Evolutionary conservation across 2,329 filamentous ascomycete species (phyloP).

Genomic region (Cordyceps pruinosa): DNA sequence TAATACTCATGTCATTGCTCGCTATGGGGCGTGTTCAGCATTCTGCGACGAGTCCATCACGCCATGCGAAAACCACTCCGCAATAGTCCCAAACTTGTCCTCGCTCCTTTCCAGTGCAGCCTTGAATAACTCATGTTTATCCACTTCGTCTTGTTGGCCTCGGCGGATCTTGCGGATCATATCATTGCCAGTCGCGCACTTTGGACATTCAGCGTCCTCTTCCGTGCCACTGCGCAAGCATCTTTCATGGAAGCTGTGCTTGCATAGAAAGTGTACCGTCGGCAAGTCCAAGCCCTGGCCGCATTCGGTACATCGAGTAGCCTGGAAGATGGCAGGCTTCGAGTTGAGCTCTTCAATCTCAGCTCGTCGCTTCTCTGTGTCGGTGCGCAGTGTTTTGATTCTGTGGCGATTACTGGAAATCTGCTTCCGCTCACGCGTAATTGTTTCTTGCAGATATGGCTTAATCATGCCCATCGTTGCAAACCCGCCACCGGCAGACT

Average conservation of each 20-base stretch:
- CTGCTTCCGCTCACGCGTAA: conserved; percentile 79
- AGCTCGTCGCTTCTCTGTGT: conserved; percentile 71
- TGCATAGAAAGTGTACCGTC: conserved; percentile 92
- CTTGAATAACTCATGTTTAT: conserved; percentile 82
- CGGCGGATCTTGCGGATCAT: conserved; percentile 82
- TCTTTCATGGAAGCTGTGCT: conserved; percentile 91
- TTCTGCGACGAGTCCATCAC: conserved; percentile 62
- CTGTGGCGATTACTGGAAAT: conserved; percentile 73
- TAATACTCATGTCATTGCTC: background rate
- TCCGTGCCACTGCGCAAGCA: conserved; percentile 56
- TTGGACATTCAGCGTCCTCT: conserved; percentile 71
- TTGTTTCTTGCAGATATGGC: conserved; percentile 80
- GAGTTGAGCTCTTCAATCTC: conserved; percentile 71
- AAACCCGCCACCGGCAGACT: conserved; percentile 48
- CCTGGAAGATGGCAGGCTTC: conserved; percentile 84
- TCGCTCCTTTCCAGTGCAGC: conserved; percentile 68
- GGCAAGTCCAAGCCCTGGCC: conserved; percentile 73
- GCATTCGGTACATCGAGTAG: conserved; percentile 81
- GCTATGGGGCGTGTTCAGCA: conserved; percentile 21
- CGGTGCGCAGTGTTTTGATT: conserved; percentile 74
- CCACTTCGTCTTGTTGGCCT: conserved; percentile 79
- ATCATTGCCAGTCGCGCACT: conserved; percentile 76
- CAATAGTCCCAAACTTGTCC: conserved; percentile 83
- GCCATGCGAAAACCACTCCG: conserved; percentile 90
- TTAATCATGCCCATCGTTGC: conserved; percentile 98